Evolutionary conservation across 371 early-diverging fungal species (phyloP).

Genomic region (Lichtheimia ornata): DNA sequence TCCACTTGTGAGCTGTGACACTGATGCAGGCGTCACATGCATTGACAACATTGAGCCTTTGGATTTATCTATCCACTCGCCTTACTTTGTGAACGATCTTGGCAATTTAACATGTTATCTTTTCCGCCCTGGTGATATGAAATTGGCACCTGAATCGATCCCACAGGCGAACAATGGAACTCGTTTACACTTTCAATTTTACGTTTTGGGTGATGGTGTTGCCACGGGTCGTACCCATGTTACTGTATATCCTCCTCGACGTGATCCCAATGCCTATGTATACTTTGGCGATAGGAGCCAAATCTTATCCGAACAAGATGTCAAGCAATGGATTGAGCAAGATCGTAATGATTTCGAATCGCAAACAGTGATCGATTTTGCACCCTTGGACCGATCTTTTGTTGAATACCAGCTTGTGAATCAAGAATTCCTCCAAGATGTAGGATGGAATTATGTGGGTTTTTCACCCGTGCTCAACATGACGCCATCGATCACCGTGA

Average conservation of each 20-base stretch:
- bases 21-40: slow-evolving; percentile 21
- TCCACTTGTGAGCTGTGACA: slow-evolving; percentile 19
- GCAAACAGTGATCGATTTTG: slow-evolving; percentile 22
- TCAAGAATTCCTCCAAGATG: slow-evolving; percentile 18
- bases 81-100: slow-evolving; percentile 20
- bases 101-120: slow-evolving; percentile 18
- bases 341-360: slow-evolving; percentile 29
- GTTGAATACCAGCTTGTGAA: slow-evolving; percentile 22
- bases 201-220: slow-evolving; percentile 9
- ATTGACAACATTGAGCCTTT: slow-evolving; percentile 13
- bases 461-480: slow-evolving; percentile 18
- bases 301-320: slow-evolving; percentile 8
- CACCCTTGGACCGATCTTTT: slow-evolving; percentile 13
- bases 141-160: slow-evolving; percentile 9
- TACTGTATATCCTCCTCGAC: slow-evolving; percentile 21
- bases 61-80: slow-evolving; percentile 21
- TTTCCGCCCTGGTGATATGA: slow-evolving; percentile 14
- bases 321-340: slow-evolving; percentile 17
- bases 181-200: slow-evolving; percentile 19
- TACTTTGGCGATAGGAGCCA: slow-evolving; percentile 18
- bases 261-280: slow-evolving; percentile 24
- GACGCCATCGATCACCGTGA: slow-evolving; percentile 18
- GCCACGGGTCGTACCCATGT: slow-evolving; percentile 20
- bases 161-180: slow-evolving; percentile 7
- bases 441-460: slow-evolving; percentile 30